phyloP scores from a whole-genome alignment of 306 rosid species.

The Cajanus cajan region DNA sequence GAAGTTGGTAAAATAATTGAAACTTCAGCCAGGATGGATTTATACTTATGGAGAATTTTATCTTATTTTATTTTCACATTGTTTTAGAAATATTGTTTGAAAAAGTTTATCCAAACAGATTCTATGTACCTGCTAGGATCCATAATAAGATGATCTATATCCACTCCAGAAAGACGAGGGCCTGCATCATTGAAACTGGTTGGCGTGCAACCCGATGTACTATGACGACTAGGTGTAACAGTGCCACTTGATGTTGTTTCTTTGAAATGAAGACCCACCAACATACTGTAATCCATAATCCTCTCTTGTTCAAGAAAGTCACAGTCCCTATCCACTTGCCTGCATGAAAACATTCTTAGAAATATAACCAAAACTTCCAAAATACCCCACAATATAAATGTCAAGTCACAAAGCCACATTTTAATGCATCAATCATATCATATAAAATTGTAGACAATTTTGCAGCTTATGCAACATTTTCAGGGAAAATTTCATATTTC shows the following conservation, averaged over 20 bases:
- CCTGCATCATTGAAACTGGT: conserved; percentile 30
- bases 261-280: conserved; percentile 90
- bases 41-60: no score
- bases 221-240: conserved; percentile 36
- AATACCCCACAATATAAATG: conserved; percentile 1
- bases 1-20: neutral
- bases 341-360: conserved; percentile 39
- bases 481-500: neutral
- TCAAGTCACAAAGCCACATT: neutral
- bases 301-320: conserved; percentile 94
- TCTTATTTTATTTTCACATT: no score
- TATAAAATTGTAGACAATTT: neutral
- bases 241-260: conserved; percentile 45
- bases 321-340: conserved; percentile 94
- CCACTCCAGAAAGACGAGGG: conserved; percentile 47
- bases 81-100: no score
- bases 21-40: conserved; percentile 1
- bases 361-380: neutral
- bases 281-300: conserved; percentile 95
- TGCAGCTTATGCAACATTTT: neutral
- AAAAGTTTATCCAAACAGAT: no score
- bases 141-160: conserved; percentile 41
- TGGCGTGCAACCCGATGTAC: conserved; percentile 20
- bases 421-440: neutral
- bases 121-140: conserved; percentile 60